phyloP scores from a whole-genome alignment of 257 asterid genomes.

The Solanum bulbocastanum region DNA sequence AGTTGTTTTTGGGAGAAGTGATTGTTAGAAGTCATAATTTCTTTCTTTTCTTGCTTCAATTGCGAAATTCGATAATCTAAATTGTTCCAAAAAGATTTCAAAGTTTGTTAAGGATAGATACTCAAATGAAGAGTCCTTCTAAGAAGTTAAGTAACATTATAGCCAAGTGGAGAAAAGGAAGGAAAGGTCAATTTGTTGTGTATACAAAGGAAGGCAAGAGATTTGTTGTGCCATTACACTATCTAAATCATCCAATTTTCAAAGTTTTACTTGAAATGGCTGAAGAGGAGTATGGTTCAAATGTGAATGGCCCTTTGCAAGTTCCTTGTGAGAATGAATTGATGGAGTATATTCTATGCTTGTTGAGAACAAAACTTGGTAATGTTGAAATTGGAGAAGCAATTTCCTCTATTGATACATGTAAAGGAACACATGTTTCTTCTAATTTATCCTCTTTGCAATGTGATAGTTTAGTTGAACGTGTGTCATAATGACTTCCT shows the following conservation, averaged over 20 bases:
- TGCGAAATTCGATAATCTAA: neutral
- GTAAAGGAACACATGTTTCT: constrained; percentile 1
- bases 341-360: constrained; percentile 19
- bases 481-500: neutral
- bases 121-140: constrained; percentile 7
- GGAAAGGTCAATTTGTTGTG: constrained; percentile 32
- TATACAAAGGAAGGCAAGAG: constrained; percentile 39
- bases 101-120: neutral
- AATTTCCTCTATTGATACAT: neutral
- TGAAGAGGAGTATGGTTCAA: constrained; percentile 40
- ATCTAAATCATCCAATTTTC: constrained; percentile 41
- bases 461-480: constrained; percentile 4
- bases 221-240: constrained; percentile 25
- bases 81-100: neutral
- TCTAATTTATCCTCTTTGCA: neutral
- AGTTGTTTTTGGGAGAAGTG: neutral
- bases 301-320: constrained; percentile 26
- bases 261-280: constrained; percentile 49
- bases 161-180: constrained; percentile 23
- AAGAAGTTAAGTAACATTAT: constrained; percentile 31
- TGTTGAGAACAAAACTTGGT: constrained; percentile 4
- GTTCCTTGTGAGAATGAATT: constrained; percentile 41
- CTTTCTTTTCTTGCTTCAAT: neutral
- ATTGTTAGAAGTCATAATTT: neutral
- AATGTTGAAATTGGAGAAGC: constrained; percentile 11